phyloP scores from a whole-genome alignment of 805 yeast genomes.

The Cyberlindnera galapagoensis region DNA sequence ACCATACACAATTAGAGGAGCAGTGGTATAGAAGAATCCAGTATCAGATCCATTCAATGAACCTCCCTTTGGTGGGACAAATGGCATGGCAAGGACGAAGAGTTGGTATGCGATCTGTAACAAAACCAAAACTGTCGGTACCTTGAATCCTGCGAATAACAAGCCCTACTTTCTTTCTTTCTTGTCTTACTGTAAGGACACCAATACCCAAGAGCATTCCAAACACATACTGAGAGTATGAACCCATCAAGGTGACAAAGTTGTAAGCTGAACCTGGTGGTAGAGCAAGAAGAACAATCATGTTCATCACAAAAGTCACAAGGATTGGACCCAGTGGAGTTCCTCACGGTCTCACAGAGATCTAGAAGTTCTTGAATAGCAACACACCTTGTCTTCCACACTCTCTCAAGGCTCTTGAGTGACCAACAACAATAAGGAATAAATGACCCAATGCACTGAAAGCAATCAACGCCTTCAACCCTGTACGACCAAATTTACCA shows the following conservation, averaged over 20 bases:
- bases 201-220: slow-evolving; percentile 59
- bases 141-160: slow-evolving; percentile 57
- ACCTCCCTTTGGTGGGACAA: slow-evolving; percentile 63
- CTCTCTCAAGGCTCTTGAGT: slow-evolving; percentile 43
- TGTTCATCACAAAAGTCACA: slow-evolving; percentile 66
- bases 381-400: slow-evolving; percentile 46
- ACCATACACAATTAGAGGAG: slow-evolving; percentile 69
- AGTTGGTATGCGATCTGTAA: slow-evolving; percentile 58
- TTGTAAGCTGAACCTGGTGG: slow-evolving; percentile 84
- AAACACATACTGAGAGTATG: slow-evolving; percentile 71
- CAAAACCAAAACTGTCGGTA: slow-evolving; percentile 47
- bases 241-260: slow-evolving; percentile 59
- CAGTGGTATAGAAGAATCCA: slow-evolving; percentile 63
- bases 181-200: slow-evolving; percentile 47
- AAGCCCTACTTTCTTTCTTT: slow-evolving; percentile 37
- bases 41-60: slow-evolving; percentile 48
- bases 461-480: slow-evolving; percentile 41
- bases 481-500: slow-evolving; percentile 33
- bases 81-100: slow-evolving; percentile 66
- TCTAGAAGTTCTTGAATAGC: slow-evolving; percentile 39
- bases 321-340: slow-evolving; percentile 55
- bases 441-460: slow-evolving; percentile 44
- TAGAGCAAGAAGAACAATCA: slow-evolving; percentile 63
- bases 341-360: slow-evolving; percentile 37
- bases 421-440: slow-evolving; percentile 41